Evolutionary conservation across 129 eudicot genomes (phyloP).

Genomic region (Pulicaria dysenterica): DNA sequence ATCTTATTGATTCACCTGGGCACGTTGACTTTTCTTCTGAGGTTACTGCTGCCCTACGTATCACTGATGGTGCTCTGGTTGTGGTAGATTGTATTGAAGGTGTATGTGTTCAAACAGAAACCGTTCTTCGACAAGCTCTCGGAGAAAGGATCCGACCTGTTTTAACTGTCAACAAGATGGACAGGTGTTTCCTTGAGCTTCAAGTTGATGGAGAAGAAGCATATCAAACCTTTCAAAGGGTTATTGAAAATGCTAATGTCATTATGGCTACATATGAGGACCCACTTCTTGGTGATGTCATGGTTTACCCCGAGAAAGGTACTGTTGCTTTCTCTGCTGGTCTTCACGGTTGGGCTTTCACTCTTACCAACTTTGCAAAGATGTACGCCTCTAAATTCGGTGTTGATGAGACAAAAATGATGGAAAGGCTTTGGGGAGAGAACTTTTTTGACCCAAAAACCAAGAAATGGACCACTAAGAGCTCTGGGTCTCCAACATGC

Average conservation of each 20-base stretch:
- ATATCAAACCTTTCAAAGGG: conserved; percentile 60
- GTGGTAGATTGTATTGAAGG: conserved; percentile 77
- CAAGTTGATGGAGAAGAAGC: conserved; percentile 75
- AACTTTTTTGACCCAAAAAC: conserved; percentile 52
- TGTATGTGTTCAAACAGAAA: conserved; percentile 68
- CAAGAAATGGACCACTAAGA: conserved; percentile 62
- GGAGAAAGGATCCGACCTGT: conserved; percentile 70
- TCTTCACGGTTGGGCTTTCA: conserved; percentile 50
- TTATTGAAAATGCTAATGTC: conserved; percentile 53
- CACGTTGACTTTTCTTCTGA: conserved; percentile 67
- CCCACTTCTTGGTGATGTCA: conserved; percentile 63
- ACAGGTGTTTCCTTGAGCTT: conserved; percentile 72
- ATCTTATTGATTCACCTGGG: conserved; percentile 66
- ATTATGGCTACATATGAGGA: conserved; percentile 61
- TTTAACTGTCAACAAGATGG: conserved; percentile 65
- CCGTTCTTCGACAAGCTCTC: conserved; percentile 70
- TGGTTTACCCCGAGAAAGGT: conserved; percentile 72
- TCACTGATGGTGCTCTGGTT: conserved; percentile 66
- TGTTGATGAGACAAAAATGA: conserved; percentile 64
- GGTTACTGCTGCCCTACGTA: conserved; percentile 68
- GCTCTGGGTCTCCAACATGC: conserved; percentile 44
- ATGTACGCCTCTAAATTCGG: conserved; percentile 66
- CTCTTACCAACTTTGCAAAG: conserved; percentile 52
- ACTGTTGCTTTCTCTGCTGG: conserved; percentile 73
- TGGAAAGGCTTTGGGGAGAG: conserved; percentile 73